These are phyloP conservation scores for Tylopilus felleus DNA, from an alignment of 768 basidiomycete genomes.

Conservation along the genomic window DNA sequence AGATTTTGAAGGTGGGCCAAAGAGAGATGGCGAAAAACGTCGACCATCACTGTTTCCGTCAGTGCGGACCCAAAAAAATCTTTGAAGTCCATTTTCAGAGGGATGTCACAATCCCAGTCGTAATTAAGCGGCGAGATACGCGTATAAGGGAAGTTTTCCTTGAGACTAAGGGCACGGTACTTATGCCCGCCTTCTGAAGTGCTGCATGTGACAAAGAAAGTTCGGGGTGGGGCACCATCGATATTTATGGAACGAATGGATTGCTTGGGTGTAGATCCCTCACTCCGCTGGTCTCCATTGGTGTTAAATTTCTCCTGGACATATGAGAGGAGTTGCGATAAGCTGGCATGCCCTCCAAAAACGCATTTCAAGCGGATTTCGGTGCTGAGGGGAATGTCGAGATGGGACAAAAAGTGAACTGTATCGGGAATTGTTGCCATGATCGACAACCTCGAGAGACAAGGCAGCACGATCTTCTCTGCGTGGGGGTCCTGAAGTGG, in stretches of 20 bases:
- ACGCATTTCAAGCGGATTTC: background rate
- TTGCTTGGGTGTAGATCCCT: background rate
- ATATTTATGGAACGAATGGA: background rate
- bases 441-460: slow-evolving; percentile 1
- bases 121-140: background rate
- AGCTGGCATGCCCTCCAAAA: background rate
- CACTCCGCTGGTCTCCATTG: background rate
- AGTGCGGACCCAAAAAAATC: background rate
- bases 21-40: background rate
- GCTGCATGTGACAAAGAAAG: background rate
- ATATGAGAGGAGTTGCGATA: slow-evolving; percentile 1
- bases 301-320: background rate
- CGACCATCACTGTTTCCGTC: background rate
- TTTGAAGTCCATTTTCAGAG: background rate
- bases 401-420: background rate
- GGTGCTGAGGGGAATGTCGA: background rate
- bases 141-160: background rate
- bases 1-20: background rate
- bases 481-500: background rate
- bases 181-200: background rate
- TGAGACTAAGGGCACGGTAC: background rate
- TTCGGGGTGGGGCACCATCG: background rate
- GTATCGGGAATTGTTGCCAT: background rate
- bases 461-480: background rate
- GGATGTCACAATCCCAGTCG: background rate